Evolutionary conservation across 306 rosid genomes (phyloP).

Genomic region (Gastrolobium villosum): DNA sequence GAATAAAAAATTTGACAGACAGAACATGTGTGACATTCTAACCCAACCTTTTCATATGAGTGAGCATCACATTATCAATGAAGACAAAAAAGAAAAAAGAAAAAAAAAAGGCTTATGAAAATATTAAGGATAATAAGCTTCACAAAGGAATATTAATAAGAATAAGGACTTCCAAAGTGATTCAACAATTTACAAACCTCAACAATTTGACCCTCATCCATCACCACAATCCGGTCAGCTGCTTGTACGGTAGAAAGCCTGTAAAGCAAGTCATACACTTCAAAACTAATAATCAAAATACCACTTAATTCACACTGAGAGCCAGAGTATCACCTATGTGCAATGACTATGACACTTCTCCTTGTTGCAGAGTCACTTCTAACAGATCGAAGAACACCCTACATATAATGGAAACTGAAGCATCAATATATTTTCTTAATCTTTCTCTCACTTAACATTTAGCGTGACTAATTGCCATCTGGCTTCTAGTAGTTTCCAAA

Average conservation of each 20-base stretch:
- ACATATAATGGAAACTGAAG: slow-evolving; percentile 46
- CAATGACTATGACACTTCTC: slow-evolving; percentile 90
- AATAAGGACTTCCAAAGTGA: slow-evolving; percentile 40
- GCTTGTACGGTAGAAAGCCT: slow-evolving; percentile 98
- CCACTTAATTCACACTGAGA: slow-evolving; percentile 24
- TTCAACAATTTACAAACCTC: slow-evolving; percentile 71
- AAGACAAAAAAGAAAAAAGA: no score
- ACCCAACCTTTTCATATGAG: not conserved
- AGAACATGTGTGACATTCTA: slow-evolving; percentile 4
- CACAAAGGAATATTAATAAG: slow-evolving; percentile 25
- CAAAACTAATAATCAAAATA: slow-evolving; percentile 23
- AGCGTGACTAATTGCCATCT: slow-evolving; percentile 20
- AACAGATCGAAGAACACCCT: slow-evolving; percentile 91
- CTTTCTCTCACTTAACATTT: slow-evolving; percentile 21
- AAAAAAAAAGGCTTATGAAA: not conserved
- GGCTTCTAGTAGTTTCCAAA: slow-evolving; percentile 21
- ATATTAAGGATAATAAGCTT: slow-evolving; percentile 31
- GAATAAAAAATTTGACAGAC: not conserved
- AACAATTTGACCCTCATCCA: slow-evolving; percentile 84
- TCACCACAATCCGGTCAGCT: slow-evolving; percentile 92
- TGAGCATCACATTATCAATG: slow-evolving; percentile 7
- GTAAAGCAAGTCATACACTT: slow-evolving; percentile 41
- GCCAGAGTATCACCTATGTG: slow-evolving; percentile 74
- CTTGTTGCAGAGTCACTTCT: slow-evolving; percentile 69
- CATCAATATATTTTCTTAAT: slow-evolving; percentile 41